Evolutionary conservation across 2,329 filamentous ascomycete species (phyloP).

Genomic region (Colletotrichum falcatum): DNA sequence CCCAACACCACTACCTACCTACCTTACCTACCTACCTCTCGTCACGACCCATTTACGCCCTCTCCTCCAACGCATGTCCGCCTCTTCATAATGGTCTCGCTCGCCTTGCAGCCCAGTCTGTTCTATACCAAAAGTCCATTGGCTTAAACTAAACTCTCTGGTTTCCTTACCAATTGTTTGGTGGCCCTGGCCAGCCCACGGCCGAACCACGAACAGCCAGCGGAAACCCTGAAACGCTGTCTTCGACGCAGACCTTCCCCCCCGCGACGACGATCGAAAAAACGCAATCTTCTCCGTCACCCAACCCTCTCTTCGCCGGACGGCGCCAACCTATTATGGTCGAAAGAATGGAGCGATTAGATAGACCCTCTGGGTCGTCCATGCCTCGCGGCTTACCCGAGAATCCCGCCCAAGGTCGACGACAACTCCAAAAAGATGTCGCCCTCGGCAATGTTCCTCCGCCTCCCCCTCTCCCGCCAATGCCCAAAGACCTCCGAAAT

Average conservation of each 20-base stretch:
- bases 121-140: slow-evolving; percentile 37
- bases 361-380: slow-evolving; percentile 45
- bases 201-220: slow-evolving; percentile 18
- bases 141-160: slow-evolving; percentile 41
- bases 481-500: slow-evolving; percentile 59
- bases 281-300: neutral
- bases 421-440: slow-evolving; percentile 52
- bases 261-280: slow-evolving; percentile 22
- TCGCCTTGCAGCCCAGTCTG: slow-evolving; percentile 33
- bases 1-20: slow-evolving; percentile 8
- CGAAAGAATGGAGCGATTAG: slow-evolving; percentile 41
- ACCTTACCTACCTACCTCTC: slow-evolving; percentile 1
- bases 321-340: slow-evolving; percentile 35
- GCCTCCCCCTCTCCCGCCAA: slow-evolving; percentile 58
- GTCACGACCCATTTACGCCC: slow-evolving; percentile 14
- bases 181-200: slow-evolving; percentile 37
- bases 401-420: slow-evolving; percentile 53
- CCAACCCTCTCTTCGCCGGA: slow-evolving; percentile 8
- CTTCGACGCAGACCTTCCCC: slow-evolving; percentile 28
- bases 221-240: slow-evolving; percentile 41
- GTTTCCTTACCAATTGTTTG: slow-evolving; percentile 31
- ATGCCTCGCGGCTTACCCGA: slow-evolving; percentile 56
- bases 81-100: slow-evolving; percentile 40
- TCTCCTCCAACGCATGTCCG: slow-evolving; percentile 35
- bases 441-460: slow-evolving; percentile 55